Evolutionary conservation across 2,329 filamentous ascomycete genomes (phyloP).

Genomic region (Hymenoscyphus scutula): DNA sequence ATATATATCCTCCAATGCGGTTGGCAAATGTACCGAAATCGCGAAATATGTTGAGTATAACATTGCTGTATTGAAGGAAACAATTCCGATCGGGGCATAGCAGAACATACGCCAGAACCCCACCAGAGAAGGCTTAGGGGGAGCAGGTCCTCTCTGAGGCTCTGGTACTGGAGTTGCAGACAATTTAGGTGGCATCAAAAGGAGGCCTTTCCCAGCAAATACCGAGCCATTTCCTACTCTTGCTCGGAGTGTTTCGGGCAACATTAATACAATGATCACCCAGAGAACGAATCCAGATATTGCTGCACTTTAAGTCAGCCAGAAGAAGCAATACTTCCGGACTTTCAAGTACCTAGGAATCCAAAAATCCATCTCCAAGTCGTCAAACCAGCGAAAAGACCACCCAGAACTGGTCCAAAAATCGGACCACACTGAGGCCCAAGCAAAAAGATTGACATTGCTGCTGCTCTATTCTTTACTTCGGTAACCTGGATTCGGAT

Average conservation of each 20-base stretch:
- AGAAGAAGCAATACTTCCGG: not conserved
- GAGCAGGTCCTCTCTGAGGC: slow-evolving; percentile 6
- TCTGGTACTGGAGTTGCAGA: slow-evolving; percentile 7
- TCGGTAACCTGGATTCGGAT: slow-evolving; percentile 6
- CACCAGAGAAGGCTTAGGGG: slow-evolving; percentile 6
- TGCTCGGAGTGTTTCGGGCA: slow-evolving; percentile 10
- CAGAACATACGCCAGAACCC: slow-evolving; percentile 12
- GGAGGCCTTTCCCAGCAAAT: slow-evolving; percentile 4
- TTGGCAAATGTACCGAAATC: slow-evolving; percentile 9
- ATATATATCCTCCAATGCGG: slow-evolving; percentile 6
- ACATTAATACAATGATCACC: slow-evolving; percentile 9
- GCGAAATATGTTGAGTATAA: slow-evolving; percentile 10
- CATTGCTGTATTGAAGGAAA: slow-evolving; percentile 12
- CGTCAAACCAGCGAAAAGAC: slow-evolving; percentile 9
- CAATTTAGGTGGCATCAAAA: slow-evolving; percentile 6
- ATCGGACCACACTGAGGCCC: slow-evolving; percentile 8
- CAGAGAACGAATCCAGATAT: slow-evolving; percentile 9
- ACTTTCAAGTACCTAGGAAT: slow-evolving; percentile 3
- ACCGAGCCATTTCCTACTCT: slow-evolving; percentile 7
- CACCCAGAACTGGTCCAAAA: slow-evolving; percentile 9
- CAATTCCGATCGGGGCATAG: slow-evolving; percentile 9
- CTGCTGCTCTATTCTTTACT: slow-evolving; percentile 10
- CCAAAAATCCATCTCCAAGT: slow-evolving; percentile 13
- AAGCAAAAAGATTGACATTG: slow-evolving; percentile 13
- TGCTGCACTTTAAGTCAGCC: not conserved